phyloP scores from a whole-genome alignment of 2,329 filamentous ascomycete species.

The Ceratocystis smalleyi region DNA sequence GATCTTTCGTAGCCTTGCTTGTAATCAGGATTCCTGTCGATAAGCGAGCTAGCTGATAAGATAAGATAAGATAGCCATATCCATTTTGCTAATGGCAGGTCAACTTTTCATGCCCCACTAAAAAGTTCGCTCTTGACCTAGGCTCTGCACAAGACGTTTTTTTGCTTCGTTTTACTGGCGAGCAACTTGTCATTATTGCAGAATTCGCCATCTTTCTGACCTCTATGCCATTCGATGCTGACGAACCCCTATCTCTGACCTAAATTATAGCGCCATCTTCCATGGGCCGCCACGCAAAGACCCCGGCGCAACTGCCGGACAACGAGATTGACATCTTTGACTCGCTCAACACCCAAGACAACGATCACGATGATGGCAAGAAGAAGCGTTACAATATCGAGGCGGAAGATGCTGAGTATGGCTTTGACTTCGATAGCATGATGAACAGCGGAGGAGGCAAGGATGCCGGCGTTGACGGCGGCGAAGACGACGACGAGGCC shows the following conservation, averaged over 20 bases:
- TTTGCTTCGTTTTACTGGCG: neutral
- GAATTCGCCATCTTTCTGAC: neutral
- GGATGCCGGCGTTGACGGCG: slow-evolving; percentile 27
- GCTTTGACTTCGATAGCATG: slow-evolving; percentile 45
- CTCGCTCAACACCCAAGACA: slow-evolving; percentile 52
- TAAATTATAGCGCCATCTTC: slow-evolving; percentile 15
- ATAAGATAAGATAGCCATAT: slow-evolving; percentile 4
- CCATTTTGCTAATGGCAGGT: neutral
- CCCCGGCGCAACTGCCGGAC: slow-evolving; percentile 64
- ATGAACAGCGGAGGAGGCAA: slow-evolving; percentile 35
- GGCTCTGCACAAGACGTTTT: neutral
- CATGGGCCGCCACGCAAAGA: slow-evolving; percentile 61
- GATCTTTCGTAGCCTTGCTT: neutral
- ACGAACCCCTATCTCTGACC: neutral
- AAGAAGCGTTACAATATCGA: slow-evolving; percentile 12
- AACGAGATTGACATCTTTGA: slow-evolving; percentile 80
- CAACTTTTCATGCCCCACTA: slow-evolving; percentile 5
- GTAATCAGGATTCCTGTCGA: slow-evolving; percentile 5
- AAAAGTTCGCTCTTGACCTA: slow-evolving; percentile 11
- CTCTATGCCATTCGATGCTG: neutral
- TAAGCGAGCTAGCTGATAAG: slow-evolving; percentile 5
- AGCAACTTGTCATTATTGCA: neutral
- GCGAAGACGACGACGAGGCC: slow-evolving; percentile 59
- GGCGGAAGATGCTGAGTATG: slow-evolving; percentile 25
- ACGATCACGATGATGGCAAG: slow-evolving; percentile 32